Conservation (phyloP, 257 asterid species). For the Nicotiana noctiflora region DNA sequence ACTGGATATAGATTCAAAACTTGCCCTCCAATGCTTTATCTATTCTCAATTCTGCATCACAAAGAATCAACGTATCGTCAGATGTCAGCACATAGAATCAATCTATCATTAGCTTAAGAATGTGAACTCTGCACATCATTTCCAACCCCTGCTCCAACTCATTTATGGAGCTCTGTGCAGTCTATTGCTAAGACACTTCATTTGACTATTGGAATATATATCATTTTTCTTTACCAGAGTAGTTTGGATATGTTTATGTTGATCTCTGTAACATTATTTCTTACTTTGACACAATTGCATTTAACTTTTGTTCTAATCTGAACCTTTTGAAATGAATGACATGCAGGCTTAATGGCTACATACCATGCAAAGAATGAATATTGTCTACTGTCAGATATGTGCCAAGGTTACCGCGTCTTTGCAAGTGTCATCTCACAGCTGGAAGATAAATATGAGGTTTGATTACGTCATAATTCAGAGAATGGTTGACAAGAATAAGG, state of each 20-base stretch:
- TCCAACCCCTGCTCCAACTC: neutral
- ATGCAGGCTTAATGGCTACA: constrained; percentile 91
- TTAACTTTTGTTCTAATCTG: neutral
- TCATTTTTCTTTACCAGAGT: neutral
- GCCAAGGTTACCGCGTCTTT: constrained; percentile 83
- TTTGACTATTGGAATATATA: neutral
- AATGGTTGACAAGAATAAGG: neutral
- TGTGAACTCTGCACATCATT: neutral
- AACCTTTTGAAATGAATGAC: neutral
- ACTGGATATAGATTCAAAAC: neutral
- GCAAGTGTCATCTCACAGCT: constrained; percentile 66
- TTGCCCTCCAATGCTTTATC: neutral
- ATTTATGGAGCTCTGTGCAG: neutral
- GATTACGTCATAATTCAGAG: neutral
- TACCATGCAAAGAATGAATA: constrained; percentile 96
- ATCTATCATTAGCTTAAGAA: neutral
- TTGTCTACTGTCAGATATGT: constrained; percentile 89
- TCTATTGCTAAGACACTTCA: neutral
- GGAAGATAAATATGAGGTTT: constrained; percentile 43
- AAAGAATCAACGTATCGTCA: neutral
- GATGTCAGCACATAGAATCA: neutral
- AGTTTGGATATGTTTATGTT: neutral
- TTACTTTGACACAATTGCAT: neutral
- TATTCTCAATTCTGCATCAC: neutral
- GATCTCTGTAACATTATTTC: neutral